These are phyloP conservation scores for Talaromyces islandicus DNA, from an alignment of 2,329 filamentous ascomycete species.

Conservation along the genomic window DNA sequence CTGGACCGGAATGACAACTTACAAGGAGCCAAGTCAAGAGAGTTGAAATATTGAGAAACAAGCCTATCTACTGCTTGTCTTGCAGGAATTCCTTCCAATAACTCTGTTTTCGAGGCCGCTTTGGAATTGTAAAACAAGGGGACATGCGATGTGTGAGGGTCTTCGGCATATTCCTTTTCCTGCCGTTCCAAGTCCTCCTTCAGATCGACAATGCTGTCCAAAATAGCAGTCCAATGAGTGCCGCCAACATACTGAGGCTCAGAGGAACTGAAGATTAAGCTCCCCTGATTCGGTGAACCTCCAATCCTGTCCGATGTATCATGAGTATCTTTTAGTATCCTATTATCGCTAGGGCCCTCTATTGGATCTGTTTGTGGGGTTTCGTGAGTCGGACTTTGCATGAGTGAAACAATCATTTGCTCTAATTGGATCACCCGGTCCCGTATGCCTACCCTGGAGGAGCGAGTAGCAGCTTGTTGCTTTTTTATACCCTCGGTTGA, in stretches of 20 bases:
- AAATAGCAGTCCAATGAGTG: not conserved
- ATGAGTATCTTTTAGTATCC: not conserved
- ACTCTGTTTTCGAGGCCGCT: not conserved
- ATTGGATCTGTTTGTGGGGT: not conserved
- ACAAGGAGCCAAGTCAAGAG: conserved; percentile 1
- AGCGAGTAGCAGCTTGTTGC: not conserved
- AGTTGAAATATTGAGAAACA: conserved; percentile 1
- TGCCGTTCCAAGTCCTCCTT: not conserved
- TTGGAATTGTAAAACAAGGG: not conserved
- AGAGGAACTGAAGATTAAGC: not conserved
- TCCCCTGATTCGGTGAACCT: not conserved
- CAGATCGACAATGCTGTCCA: not conserved
- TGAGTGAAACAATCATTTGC: not conserved
- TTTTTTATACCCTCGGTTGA: not conserved
- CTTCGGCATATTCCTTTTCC: not conserved
- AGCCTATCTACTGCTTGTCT: not conserved
- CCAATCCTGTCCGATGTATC: not conserved
- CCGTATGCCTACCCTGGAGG: not conserved
- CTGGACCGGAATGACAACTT: not conserved
- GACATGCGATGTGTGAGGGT: not conserved
- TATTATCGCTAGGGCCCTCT: not conserved
- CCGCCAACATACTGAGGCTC: not conserved
- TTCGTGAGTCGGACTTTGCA: not conserved
- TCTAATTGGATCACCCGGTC: not conserved
- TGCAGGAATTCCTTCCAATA: not conserved